Evolutionary conservation across 306 rosid genomes (phyloP).

Genomic region (Cicer cuneatum): DNA sequence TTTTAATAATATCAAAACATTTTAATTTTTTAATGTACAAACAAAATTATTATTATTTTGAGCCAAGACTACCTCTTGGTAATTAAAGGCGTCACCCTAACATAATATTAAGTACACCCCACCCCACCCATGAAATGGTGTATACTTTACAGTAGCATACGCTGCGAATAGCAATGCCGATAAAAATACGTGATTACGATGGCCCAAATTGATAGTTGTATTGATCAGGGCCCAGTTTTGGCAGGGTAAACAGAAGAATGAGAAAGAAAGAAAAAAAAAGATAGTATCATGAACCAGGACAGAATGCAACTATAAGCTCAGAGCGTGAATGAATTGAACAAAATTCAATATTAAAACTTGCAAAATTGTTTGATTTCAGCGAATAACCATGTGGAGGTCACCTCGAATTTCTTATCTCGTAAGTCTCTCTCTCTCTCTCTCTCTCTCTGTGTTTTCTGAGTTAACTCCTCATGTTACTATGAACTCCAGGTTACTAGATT

Average conservation of each 20-base stretch:
- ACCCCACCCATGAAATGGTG: too few species aligned
- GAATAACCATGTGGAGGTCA: constrained; percentile 45
- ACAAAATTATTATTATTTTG: too few species aligned
- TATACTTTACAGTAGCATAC: too few species aligned
- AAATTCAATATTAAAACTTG: neutral
- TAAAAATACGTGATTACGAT: too few species aligned
- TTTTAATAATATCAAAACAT: too few species aligned
- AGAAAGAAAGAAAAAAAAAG: too few species aligned
- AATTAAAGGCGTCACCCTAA: too few species aligned
- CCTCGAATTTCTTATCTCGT: constrained; percentile 46
- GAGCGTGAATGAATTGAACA: neutral
- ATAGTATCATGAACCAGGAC: neutral
- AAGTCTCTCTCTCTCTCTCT: constrained; percentile 33
- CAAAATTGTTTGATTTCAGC: neutral
- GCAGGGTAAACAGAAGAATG: neutral
- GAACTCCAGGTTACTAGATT: constrained; percentile 45
- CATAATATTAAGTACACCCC: too few species aligned
- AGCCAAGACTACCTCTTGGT: too few species aligned
- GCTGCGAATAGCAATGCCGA: too few species aligned
- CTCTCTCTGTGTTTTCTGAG: neutral
- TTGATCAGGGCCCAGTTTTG: neutral
- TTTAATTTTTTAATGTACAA: too few species aligned
- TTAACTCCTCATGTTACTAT: neutral
- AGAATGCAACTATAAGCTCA: neutral
- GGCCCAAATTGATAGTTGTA: neutral